A percentile compares a stretch with the other conserved stretches of the same genome.
phyloP scores from a whole-genome alignment of 257 asterid genomes.

The Dorcoceras hygrometricum region DNA sequence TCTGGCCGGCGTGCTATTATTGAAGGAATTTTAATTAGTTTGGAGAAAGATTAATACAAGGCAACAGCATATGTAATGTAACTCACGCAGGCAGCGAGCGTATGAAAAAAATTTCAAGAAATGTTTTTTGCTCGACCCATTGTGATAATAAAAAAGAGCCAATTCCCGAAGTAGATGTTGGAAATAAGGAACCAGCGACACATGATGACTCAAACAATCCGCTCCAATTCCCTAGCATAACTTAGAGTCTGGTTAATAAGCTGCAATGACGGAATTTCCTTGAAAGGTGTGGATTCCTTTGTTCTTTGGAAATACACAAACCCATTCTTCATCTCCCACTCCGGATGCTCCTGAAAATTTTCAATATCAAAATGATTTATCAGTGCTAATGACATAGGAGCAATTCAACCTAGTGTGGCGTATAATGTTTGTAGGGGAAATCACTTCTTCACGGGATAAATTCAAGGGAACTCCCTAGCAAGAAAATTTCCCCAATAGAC shows the following conservation, averaged over 20 bases:
- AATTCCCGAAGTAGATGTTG: not conserved
- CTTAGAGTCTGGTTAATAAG: slow-evolving; percentile 62
- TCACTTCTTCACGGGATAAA: not conserved
- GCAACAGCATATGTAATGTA: too few species aligned
- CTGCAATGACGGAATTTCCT: slow-evolving; percentile 58
- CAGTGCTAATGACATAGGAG: not conserved
- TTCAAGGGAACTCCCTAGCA: too few species aligned
- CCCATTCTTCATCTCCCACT: slow-evolving; percentile 51
- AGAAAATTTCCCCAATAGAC: not conserved
- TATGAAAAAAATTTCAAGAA: too few species aligned
- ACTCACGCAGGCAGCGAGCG: too few species aligned
- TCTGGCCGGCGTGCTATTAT: too few species aligned
- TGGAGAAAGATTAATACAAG: too few species aligned
- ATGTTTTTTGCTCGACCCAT: too few species aligned
- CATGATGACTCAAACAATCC: slow-evolving; percentile 41
- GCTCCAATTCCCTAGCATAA: slow-evolving; percentile 55
- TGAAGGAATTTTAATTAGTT: too few species aligned
- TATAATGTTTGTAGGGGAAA: not conserved
- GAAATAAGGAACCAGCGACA: not conserved
- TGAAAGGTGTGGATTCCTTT: slow-evolving; percentile 46
- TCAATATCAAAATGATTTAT: not conserved
- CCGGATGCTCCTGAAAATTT: slow-evolving; percentile 72
- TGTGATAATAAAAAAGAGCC: too few species aligned
- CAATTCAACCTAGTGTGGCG: not conserved
- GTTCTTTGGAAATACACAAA: slow-evolving; percentile 39